Percentiles rank a stretch among this genome's conserved stretches.
These are phyloP conservation scores for Zychaea mexicana DNA, from an alignment of 371 early-diverging fungal genomes.

Conservation along the genomic window DNA sequence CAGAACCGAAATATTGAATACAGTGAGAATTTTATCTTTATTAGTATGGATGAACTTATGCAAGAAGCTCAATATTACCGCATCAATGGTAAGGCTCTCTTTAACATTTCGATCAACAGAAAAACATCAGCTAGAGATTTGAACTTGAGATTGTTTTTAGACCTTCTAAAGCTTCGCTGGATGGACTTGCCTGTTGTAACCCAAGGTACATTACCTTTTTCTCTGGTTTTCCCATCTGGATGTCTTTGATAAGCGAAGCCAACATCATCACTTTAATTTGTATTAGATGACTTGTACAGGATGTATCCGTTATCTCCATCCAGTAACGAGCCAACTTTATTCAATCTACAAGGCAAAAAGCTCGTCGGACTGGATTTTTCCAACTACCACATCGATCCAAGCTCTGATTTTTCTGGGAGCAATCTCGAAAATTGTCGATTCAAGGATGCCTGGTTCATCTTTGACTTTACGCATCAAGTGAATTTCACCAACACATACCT, in stretches of 20 bases:
- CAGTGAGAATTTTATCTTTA: background rate
- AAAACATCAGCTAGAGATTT: background rate
- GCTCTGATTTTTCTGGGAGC: slow-evolving; percentile 32
- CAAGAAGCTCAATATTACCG: slow-evolving; percentile 43
- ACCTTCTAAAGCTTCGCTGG: slow-evolving; percentile 33
- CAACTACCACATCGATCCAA: slow-evolving; percentile 36
- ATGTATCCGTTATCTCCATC: slow-evolving; percentile 25
- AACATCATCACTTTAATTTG: background rate
- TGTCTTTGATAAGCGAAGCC: background rate
- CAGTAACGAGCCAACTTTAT: slow-evolving; percentile 9
- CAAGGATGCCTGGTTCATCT: slow-evolving; percentile 26
- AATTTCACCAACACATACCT: slow-evolving; percentile 31
- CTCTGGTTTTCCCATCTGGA: background rate
- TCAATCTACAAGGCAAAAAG: slow-evolving; percentile 24
- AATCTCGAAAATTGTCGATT: slow-evolving; percentile 37
- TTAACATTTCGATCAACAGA: background rate
- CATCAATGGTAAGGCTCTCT: slow-evolving; percentile 21
- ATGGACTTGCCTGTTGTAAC: slow-evolving; percentile 25
- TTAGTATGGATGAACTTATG: slow-evolving; percentile 47
- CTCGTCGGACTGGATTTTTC: slow-evolving; percentile 36
- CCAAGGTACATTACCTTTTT: slow-evolving; percentile 26
- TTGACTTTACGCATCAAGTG: slow-evolving; percentile 37
- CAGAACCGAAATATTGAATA: background rate
- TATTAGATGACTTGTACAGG: slow-evolving; percentile 23
- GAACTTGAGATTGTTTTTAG: slow-evolving; percentile 13